Percentiles rank a stretch among this genome's conserved stretches.
Evolutionary conservation across 805 yeast genomes (phyloP).

Genomic region (Candida jianshihensis): DNA sequence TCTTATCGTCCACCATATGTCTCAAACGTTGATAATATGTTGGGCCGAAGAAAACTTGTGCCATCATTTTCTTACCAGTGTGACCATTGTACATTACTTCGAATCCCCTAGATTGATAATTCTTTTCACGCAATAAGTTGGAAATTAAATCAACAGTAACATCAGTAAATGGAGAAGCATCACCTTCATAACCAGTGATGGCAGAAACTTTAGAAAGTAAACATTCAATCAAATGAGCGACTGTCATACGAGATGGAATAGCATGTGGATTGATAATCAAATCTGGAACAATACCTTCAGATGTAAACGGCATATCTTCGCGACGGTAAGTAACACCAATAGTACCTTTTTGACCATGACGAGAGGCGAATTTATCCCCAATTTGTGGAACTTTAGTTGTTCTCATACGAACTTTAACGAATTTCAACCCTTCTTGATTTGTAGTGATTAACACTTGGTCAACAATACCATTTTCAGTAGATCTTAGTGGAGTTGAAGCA

Average conservation of each 20-base stretch:
- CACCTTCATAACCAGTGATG: conserved; percentile 95
- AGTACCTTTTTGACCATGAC: conserved; percentile 99
- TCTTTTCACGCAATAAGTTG: conserved; percentile 84
- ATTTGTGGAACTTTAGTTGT: conserved; percentile 98
- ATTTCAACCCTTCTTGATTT: conserved; percentile 95
- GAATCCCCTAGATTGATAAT: conserved; percentile 96
- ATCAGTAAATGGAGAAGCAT: conserved; percentile 98
- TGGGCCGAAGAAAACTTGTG: conserved; percentile 99
- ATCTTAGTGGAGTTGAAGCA: conserved; percentile 94
- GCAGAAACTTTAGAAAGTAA: conserved; percentile 91
- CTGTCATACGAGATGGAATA: conserved; percentile 99
- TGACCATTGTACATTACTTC: conserved; percentile 99
- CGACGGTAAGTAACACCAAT: conserved; percentile 98
- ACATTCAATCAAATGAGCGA: conserved; percentile 98
- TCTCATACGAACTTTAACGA: conserved; percentile 97
- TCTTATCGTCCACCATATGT: conserved; percentile 99
- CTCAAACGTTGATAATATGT: conserved; percentile 97
- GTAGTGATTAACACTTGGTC: conserved; percentile 96
- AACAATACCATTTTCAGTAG: conserved; percentile 96
- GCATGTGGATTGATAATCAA: conserved; percentile 98
- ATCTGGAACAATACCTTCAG: conserved; percentile 96
- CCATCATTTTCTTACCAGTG: conserved; percentile 96
- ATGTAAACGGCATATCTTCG: conserved; percentile 97
- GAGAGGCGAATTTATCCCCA: conserved; percentile 98
- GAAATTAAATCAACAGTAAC: conserved; percentile 98